These are phyloP conservation scores for Scenedesmus sp. DNA, from an alignment of 163 green algal species.

Conservation along the genomic window DNA sequence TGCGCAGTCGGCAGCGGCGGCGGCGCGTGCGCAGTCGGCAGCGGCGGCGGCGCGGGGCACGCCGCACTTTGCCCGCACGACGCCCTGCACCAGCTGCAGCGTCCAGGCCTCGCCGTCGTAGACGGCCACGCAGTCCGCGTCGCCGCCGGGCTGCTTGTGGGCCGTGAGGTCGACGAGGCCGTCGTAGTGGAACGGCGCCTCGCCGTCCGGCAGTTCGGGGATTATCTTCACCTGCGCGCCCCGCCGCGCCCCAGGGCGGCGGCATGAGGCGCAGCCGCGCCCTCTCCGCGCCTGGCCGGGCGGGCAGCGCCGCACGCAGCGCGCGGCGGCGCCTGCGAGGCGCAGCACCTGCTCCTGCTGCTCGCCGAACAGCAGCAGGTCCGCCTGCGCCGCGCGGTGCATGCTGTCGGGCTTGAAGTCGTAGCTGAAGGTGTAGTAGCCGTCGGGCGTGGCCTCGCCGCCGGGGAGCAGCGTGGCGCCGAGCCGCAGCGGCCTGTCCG, in stretches of 20 bases:
- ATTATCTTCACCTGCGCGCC: constrained; percentile 24
- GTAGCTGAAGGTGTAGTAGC: constrained; percentile 15
- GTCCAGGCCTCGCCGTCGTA: constrained; percentile 35
- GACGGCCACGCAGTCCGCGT: constrained; percentile 25
- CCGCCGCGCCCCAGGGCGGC: too few species aligned
- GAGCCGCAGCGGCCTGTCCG: constrained; percentile 32
- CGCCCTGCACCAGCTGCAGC: constrained; percentile 14
- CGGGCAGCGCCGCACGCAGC: too few species aligned
- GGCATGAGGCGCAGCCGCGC: too few species aligned
- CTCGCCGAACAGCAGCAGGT: constrained; percentile 28
- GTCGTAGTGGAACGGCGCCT: constrained; percentile 25
- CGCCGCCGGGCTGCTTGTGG: constrained; percentile 10
- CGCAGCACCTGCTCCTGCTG: constrained; percentile 13
- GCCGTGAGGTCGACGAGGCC: constrained; percentile 2
- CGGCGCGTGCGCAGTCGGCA: neutral
- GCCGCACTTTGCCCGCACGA: constrained; percentile 29
- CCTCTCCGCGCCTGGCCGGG: too few species aligned
- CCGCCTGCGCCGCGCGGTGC: constrained; percentile 17
- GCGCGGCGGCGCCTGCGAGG: neutral
- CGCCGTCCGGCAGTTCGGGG: constrained; percentile 23
- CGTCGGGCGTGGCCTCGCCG: neutral
- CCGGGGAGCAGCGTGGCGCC: neutral
- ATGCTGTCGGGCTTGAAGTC: constrained; percentile 36
- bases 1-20: neutral
- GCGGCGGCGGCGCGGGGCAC: too few species aligned